Conservation (phyloP, 2,329 filamentous ascomycete species). For the Cordyceps cicadae region DNA sequence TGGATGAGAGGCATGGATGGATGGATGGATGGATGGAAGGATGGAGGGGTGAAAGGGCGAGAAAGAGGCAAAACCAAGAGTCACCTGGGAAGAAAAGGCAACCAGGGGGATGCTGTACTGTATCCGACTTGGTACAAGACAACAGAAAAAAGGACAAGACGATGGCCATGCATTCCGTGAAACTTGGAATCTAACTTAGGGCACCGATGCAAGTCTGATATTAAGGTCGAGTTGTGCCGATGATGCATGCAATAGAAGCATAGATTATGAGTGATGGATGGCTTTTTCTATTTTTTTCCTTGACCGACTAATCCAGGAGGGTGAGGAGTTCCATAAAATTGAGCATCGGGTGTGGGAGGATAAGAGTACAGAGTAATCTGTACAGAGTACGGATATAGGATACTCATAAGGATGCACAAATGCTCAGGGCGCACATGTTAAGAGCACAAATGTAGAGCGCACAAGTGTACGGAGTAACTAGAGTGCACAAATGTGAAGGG, state of each 20-base stretch:
- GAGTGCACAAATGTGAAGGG: conserved; percentile 2
- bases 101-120: too few relatives aligned
- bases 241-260: not conserved
- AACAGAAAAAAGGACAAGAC: not conserved
- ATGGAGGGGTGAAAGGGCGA: too few relatives aligned
- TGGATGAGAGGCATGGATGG: not conserved
- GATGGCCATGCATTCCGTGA: not conserved
- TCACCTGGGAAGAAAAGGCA: too few relatives aligned
- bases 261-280: too few relatives aligned
- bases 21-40: too few relatives aligned
- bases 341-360: not conserved
- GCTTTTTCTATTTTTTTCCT: not conserved
- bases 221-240: not conserved
- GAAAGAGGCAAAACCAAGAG: not conserved
- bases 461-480: too few relatives aligned
- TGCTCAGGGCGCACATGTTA: not conserved
- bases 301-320: not conserved
- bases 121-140: too few relatives aligned
- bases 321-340: not conserved
- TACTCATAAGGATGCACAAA: not conserved
- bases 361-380: not conserved
- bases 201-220: not conserved
- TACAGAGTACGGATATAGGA: too few relatives aligned
- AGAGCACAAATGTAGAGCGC: not conserved
- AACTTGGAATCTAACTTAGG: not conserved